phyloP scores from a whole-genome alignment of 2,329 filamentous ascomycete genomes.

The Pyricularia pennisetigena region DNA sequence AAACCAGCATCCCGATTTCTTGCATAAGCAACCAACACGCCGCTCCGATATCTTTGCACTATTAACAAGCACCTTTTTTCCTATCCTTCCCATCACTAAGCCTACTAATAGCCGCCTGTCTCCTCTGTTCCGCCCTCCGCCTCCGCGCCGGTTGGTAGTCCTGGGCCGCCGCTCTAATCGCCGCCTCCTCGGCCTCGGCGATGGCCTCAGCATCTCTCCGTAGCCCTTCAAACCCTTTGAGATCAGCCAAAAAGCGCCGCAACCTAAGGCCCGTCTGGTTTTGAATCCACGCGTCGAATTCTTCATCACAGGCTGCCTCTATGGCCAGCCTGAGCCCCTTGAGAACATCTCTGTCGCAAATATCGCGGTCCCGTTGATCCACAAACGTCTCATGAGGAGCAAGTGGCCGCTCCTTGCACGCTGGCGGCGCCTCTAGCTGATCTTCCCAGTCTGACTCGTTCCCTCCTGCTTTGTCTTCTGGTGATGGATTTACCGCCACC shows the following conservation, averaged over 20 bases:
- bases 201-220: conserved; percentile 15
- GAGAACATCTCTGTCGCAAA: conserved; percentile 41
- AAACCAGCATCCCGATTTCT: background rate
- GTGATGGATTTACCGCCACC: no score
- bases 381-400: background rate
- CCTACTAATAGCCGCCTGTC: background rate
- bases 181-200: conserved; percentile 1
- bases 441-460: conserved; percentile 5
- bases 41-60: background rate
- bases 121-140: conserved; percentile 7
- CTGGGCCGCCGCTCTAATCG: background rate
- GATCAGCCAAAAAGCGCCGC: conserved; percentile 43
- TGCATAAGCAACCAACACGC: background rate
- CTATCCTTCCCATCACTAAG: background rate
- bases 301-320: conserved; percentile 44
- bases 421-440: background rate
- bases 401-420: background rate
- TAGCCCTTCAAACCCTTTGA: conserved; percentile 39
- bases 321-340: conserved; percentile 44
- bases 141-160: conserved; percentile 8
- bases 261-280: conserved; percentile 41
- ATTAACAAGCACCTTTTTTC: background rate
- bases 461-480: background rate
- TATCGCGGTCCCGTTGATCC: conserved; percentile 24
- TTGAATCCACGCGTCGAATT: conserved; percentile 41